Evolutionary conservation across 805 yeast genomes (phyloP).

Genomic region (Saturnispora saitoi): DNA sequence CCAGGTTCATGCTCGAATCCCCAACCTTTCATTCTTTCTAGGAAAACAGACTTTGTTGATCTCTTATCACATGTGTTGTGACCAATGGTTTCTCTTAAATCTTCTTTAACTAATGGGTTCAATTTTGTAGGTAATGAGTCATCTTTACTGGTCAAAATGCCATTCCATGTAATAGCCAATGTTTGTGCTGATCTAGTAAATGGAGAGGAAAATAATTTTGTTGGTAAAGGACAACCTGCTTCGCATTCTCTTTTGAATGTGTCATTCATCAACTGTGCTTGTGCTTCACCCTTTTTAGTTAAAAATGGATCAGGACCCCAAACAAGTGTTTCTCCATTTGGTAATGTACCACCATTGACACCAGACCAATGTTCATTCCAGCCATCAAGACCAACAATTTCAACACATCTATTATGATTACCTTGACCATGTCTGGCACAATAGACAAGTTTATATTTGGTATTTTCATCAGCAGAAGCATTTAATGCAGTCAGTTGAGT

Average conservation of each 20-base stretch:
- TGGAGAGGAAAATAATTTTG: constrained; percentile 50
- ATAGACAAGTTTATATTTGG: constrained; percentile 39
- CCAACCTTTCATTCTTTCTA: constrained; percentile 34
- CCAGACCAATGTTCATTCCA: constrained; percentile 53
- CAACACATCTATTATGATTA: constrained; percentile 48
- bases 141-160: constrained; percentile 25
- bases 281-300: constrained; percentile 46
- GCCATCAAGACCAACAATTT: constrained; percentile 44
- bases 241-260: constrained; percentile 36
- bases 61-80: constrained; percentile 53
- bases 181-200: constrained; percentile 58
- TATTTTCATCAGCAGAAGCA: constrained; percentile 28
- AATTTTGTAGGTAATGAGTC: constrained; percentile 16
- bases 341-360: constrained; percentile 30
- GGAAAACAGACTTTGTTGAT: constrained; percentile 32
- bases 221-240: constrained; percentile 49
- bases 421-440: constrained; percentile 69
- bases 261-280: constrained; percentile 41
- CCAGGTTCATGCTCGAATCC: constrained; percentile 34
- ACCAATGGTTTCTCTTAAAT: constrained; percentile 54
- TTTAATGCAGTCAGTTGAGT: constrained; percentile 31
- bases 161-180: constrained; percentile 42
- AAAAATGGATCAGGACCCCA: constrained; percentile 58
- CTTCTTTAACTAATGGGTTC: constrained; percentile 33
- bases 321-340: constrained; percentile 38